Percentiles rank a stretch among this genome's conserved stretches.
These are phyloP conservation scores for Coemansia sp. DNA, from an alignment of 192 early-diverging fungal genomes.

Conservation along the genomic window DNA sequence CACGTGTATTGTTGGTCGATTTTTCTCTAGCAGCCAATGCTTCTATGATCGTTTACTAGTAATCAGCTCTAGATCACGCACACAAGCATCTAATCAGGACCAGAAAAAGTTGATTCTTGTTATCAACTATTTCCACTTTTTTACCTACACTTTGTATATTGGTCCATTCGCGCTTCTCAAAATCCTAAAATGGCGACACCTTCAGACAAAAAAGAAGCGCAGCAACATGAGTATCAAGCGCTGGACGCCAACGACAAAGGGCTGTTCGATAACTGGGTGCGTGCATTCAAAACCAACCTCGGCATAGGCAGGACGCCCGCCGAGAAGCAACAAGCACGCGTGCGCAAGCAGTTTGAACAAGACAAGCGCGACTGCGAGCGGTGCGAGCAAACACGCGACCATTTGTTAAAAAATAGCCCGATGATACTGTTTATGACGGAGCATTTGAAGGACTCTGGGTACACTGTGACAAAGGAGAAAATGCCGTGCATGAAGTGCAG, in stretches of 20 bases:
- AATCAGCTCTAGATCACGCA: too few species aligned
- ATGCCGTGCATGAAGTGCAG: conserved; percentile 85
- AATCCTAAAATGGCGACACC: conserved; percentile 13
- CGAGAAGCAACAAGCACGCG: conserved; percentile 48
- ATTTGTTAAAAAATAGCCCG: conserved; percentile 71
- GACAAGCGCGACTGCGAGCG: conserved; percentile 57
- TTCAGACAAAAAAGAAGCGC: conserved; percentile 19
- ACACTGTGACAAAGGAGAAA: conserved; percentile 55
- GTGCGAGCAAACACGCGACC: conserved; percentile 79
- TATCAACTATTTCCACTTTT: too few species aligned
- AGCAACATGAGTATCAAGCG: conserved; percentile 32
- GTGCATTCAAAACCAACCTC: conserved; percentile 58
- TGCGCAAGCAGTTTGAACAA: conserved; percentile 55
- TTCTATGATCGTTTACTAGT: too few species aligned
- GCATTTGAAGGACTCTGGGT: conserved; percentile 70
- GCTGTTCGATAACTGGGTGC: conserved; percentile 65
- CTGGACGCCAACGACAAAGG: conserved; percentile 57
- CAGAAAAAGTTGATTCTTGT: too few species aligned
- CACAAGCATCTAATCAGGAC: too few species aligned
- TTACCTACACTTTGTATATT: too few species aligned
- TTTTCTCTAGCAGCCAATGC: too few species aligned
- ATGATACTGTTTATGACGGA: conserved; percentile 86
- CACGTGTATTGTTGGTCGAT: too few species aligned
- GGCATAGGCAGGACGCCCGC: conserved; percentile 60
- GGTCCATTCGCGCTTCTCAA: not conserved